These are phyloP conservation scores for Russula brevipes DNA, from an alignment of 768 basidiomycete species.

Conservation along the genomic window DNA sequence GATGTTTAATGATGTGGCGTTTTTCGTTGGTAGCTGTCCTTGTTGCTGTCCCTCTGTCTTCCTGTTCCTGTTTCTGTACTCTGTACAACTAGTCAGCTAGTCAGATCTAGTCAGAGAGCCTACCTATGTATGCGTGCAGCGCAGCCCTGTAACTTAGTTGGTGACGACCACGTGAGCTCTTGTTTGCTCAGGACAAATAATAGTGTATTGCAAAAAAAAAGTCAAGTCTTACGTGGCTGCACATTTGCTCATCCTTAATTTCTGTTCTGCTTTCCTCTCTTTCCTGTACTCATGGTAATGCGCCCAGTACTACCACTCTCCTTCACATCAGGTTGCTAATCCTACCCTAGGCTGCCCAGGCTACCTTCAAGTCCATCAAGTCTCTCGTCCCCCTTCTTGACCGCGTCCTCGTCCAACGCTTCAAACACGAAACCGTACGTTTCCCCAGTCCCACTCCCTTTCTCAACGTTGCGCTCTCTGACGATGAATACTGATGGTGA, in stretches of 20 bases:
- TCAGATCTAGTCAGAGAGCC: neutral
- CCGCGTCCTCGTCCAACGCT: constrained; percentile 94
- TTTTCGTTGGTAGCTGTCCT: neutral
- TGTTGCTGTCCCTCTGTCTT: neutral
- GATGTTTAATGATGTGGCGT: constrained; percentile 1
- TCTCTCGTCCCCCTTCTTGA: constrained; percentile 87
- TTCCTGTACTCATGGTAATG: no score
- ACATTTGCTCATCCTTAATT: neutral
- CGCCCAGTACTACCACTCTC: no score
- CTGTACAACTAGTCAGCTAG: neutral
- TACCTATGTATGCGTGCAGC: neutral
- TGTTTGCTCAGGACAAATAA: constrained; percentile 12
- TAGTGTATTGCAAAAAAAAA: neutral
- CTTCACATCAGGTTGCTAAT: no score
- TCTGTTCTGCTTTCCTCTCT: neutral
- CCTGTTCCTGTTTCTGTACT: neutral
- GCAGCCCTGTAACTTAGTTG: neutral
- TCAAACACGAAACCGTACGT: constrained; percentile 92
- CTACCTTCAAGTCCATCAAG: constrained; percentile 95
- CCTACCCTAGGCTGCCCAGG: constrained; percentile 53
- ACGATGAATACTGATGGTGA: neutral
- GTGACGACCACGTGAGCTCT: neutral
- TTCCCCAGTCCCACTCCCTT: constrained; percentile 12
- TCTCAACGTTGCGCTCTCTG: neutral
- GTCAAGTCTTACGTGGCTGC: neutral